These are phyloP conservation scores for Lumnitzera racemosa DNA, from an alignment of 345 rosid species.

Conservation along the genomic window DNA sequence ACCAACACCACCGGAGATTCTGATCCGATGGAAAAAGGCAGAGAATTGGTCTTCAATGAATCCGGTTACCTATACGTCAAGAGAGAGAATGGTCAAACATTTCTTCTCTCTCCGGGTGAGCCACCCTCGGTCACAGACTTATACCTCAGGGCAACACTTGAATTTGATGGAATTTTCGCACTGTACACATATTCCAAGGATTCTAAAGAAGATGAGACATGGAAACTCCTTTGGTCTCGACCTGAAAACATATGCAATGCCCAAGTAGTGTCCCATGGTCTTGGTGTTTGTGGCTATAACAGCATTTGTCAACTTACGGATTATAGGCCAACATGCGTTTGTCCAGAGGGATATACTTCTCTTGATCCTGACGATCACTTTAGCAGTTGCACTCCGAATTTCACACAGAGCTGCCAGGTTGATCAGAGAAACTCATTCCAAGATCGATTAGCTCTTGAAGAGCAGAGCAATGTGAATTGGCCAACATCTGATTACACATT, in stretches of 20 bases:
- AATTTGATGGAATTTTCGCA: slow-evolving; percentile 29
- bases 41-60: slow-evolving; percentile 14
- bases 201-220: slow-evolving; percentile 4
- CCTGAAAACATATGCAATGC: slow-evolving; percentile 26
- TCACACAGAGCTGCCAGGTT: slow-evolving; percentile 11
- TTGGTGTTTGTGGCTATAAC: slow-evolving; percentile 34
- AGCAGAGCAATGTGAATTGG: slow-evolving; percentile 14
- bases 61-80: slow-evolving; percentile 19
- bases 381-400: slow-evolving; percentile 28
- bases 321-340: slow-evolving; percentile 19
- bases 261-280: background rate
- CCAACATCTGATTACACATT: slow-evolving; percentile 23
- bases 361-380: slow-evolving; percentile 19
- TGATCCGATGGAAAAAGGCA: slow-evolving; percentile 15
- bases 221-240: slow-evolving; percentile 9
- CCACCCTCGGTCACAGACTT: background rate
- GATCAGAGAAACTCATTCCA: slow-evolving; percentile 7
- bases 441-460: slow-evolving; percentile 13
- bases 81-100: slow-evolving; percentile 8
- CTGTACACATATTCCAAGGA: slow-evolving; percentile 16
- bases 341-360: slow-evolving; percentile 20
- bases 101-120: background rate
- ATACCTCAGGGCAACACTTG: slow-evolving; percentile 21
- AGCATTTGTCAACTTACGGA: slow-evolving; percentile 18
- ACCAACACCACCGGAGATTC: slow-evolving; percentile 2